Base-by-base conservation (phyloP, 768 basidiomycete species). In the Boletus insuetus region DNA sequence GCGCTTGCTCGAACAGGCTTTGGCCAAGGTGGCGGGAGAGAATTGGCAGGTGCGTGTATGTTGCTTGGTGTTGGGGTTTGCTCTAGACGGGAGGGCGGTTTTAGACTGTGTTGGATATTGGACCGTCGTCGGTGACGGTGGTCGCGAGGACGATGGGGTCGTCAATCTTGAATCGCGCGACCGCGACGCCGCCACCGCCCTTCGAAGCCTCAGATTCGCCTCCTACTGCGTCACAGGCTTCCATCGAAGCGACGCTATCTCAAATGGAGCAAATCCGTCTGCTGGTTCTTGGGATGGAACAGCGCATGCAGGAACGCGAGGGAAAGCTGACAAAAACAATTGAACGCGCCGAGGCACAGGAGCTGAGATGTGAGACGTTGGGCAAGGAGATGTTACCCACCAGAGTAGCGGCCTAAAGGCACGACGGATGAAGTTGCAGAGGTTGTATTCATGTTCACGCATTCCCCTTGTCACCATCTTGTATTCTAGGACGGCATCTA, bases 201-300 rank as follows among this genome's bases (percentile, higher is more conserved):
- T 38, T 60, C 14, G 69, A 69, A n/a, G 17, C 43, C 10, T 56
- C 60, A 5, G 60, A 58, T 9, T 11, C 66, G 2, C 8, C 55
- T 4, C 37, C 54, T 6, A 40, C 58, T 46, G 56, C 66, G 9
- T 58, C 75, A 46, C 63, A 63, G 46, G 52, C 60, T 40, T 64
- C 63, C 32, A 53, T 68, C 13, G 77, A 79, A 37, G 76, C 77
- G 3, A 76, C 81, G 3, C 65, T 80, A 6, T 80, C 83, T 4
- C 82, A 87, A 53, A 77, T 90, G 31, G 87, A 89, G 60, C 83
- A 88, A 55, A 77, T 89, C 6, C 79, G 85, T 35, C 68, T 86
- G 57, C 71, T 89, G 20, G 79, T 91, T 17, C 72, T 89, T 16
- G 89, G 89, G 0, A 89, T 91, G 84, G 86, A 89, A 54, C 83